These are phyloP conservation scores for Apophysomyces elegans DNA, from an alignment of 371 early-diverging fungal genomes.

Conservation along the genomic window DNA sequence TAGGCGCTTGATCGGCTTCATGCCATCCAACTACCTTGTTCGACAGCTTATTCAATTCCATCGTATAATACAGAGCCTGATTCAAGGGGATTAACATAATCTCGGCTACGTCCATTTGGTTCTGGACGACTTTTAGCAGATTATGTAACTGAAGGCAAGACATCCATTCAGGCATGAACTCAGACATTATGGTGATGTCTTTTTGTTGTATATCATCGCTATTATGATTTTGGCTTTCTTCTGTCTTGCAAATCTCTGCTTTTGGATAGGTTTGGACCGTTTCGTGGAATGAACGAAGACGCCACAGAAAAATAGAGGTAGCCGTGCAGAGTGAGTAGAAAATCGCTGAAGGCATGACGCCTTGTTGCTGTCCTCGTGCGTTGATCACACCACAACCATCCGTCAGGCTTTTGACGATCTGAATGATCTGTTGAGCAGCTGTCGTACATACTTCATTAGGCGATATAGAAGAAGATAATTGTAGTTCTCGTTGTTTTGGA, in stretches of 20 bases:
- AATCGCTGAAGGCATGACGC: slow-evolving; percentile 8
- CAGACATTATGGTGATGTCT: background rate
- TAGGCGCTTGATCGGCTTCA: background rate
- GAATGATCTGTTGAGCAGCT: slow-evolving; percentile 13
- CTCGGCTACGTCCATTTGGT: background rate
- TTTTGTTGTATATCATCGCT: background rate
- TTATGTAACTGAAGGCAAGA: background rate
- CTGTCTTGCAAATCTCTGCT: no score
- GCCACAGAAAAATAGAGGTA: slow-evolving; percentile 8
- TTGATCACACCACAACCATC: background rate
- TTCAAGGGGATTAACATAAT: background rate
- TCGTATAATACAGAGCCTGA: background rate
- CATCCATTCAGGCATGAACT: background rate
- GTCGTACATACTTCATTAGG: slow-evolving; percentile 2
- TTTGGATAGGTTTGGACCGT: no score
- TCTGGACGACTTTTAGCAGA: background rate
- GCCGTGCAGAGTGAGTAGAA: slow-evolving; percentile 22
- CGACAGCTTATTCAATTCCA: background rate
- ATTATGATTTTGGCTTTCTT: no score
- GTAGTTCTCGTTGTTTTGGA: no score
- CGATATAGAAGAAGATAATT: no score
- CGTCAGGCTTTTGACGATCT: slow-evolving; percentile 8
- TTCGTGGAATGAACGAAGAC: no score
- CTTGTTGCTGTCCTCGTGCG: slow-evolving; percentile 4
- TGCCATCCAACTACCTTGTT: background rate